These are phyloP conservation scores for Xerophyta viscosa DNA, from an alignment of 106 monocot species.

Conservation along the genomic window DNA sequence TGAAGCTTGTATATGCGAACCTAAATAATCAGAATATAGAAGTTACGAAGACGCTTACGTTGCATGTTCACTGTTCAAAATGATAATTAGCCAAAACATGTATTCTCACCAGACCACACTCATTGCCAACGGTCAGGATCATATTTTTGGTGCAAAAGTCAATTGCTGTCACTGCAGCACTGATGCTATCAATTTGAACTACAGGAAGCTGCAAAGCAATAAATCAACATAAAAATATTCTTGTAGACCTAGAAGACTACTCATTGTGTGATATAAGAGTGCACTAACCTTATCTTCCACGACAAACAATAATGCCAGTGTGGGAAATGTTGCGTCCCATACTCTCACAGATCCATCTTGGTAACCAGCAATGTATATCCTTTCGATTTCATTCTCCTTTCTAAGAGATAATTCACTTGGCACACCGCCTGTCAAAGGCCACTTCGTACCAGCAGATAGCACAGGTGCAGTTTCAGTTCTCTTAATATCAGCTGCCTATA, in stretches of 20 bases:
- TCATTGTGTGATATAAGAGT: background rate
- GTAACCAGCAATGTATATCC: slow-evolving; percentile 81
- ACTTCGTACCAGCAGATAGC: slow-evolving; percentile 47
- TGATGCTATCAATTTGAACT: slow-evolving; percentile 32
- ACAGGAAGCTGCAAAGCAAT: slow-evolving; percentile 32
- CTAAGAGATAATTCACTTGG: slow-evolving; percentile 33
- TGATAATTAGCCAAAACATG: background rate
- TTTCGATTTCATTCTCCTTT: slow-evolving; percentile 37
- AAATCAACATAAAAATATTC: no score
- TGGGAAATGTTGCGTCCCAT: slow-evolving; percentile 85
- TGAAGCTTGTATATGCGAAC: slow-evolving; percentile 66
- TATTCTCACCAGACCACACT: slow-evolving; percentile 78
- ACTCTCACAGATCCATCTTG: slow-evolving; percentile 95
- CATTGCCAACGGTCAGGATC: slow-evolving; percentile 64
- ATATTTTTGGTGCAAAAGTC: slow-evolving; percentile 60
- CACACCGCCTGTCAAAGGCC: slow-evolving; percentile 96
- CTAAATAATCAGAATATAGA: slow-evolving; percentile 27
- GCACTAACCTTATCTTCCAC: slow-evolving; percentile 59
- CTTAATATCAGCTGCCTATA: slow-evolving; percentile 40
- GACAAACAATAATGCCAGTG: slow-evolving; percentile 41
- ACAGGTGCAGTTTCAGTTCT: slow-evolving; percentile 13
- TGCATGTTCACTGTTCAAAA: no score
- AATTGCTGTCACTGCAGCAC: slow-evolving; percentile 55
- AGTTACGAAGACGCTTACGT: no score
- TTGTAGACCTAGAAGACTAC: background rate